Evolutionary conservation across 345 rosid species (phyloP), one percentile per base, ranked within the genome.

Genomic region (Turnera subulata): DNA sequence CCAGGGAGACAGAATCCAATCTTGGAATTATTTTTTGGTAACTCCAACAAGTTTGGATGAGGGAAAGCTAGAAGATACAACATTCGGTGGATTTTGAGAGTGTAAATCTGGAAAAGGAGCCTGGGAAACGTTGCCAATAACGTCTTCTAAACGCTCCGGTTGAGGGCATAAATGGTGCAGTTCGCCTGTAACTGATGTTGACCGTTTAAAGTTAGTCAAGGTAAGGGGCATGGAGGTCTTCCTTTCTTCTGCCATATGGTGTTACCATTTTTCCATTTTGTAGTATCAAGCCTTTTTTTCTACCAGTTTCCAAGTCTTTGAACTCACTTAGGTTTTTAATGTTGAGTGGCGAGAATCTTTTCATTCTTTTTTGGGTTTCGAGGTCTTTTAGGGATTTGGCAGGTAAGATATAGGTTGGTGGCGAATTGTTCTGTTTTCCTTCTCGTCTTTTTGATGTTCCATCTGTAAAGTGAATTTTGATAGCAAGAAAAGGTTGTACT

Each of bases 391-490:
- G 73, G 67, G 66, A 61, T 47, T 44, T 63, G 73, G 70, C 62
- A 62, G 73, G 63, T 71, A 76, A 73, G 75, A 58, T 66, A 55
- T 62, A 76, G 83, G 81, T 65, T 18, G 61, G 60, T 70, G 70
- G 81, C 64, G 60, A 63, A 60, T 37, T 66, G 59, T 65, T 46
- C 66, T 22, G 35, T 42, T 64, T 53, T 62, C 46, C 55, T 63
- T 42, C 47, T 33, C 53, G 35, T 72, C 61, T 24, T 65, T 67
- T 48, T 43, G 55, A 50, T 42, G 69, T 65, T 66, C 66, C 69
- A 61, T 73, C 71, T 83, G 85, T 83, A 80, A 83, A 83, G 82
- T 80, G 80, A 80, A 67, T 80, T 83, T 83, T 80, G 82, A 76
- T 72, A 74, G 82, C 75, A 63, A 62, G 84, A 65, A 76, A 67